Evolutionary conservation across 202 grass and related monocot genomes (phyloP), one percentile per base, ranked within the genome.

Genomic region (Panicum hallii): DNA sequence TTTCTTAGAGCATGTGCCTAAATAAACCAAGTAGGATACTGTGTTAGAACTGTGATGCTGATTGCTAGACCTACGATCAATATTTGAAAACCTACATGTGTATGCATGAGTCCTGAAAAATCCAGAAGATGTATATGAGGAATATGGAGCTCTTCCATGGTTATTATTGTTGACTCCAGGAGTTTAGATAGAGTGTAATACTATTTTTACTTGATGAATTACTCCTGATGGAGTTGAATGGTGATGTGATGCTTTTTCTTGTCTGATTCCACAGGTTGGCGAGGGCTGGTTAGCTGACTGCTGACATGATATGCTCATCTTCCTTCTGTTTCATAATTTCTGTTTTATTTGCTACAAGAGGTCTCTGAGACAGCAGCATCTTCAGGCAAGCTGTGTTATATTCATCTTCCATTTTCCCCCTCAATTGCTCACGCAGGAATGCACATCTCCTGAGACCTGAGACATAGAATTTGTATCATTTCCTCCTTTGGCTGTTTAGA

Each of bases 181-280:
- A 8, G 46, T 78, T 36, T 5, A 48, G 17, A 28, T 22, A 38
- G 20, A 23, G 12, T 43, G 70, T 54, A 5, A 45, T 79, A 54
- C 9, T 40, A 20, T 19, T 70, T 80, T 11, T 47, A 56, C 20
- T 75, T 63, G 70, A 65, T 79, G 56, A 3, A 53, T 36, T 42
- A 11, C 57, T 77, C 15, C n/a, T 46, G 56, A 8, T 63, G 36
- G 17, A 49, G 45, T 75, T 81, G 16, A 36, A 79, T 46, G 34
- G 11, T 67, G 12, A 60, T 74, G n/a, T 80, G 19, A 80, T 55
- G 17, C 17, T 84, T 26, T 28, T 4, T 70, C 36, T 69, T 16
- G 7, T 57, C 26, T 11, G 45, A 77, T 77, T 87, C 42, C 4
- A 26, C 76, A 87, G 85, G 89, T 91, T 91, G 89, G 89, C 84